phyloP scores from a whole-genome alignment of 805 yeast species.

The Candida methanosorbosa region DNA sequence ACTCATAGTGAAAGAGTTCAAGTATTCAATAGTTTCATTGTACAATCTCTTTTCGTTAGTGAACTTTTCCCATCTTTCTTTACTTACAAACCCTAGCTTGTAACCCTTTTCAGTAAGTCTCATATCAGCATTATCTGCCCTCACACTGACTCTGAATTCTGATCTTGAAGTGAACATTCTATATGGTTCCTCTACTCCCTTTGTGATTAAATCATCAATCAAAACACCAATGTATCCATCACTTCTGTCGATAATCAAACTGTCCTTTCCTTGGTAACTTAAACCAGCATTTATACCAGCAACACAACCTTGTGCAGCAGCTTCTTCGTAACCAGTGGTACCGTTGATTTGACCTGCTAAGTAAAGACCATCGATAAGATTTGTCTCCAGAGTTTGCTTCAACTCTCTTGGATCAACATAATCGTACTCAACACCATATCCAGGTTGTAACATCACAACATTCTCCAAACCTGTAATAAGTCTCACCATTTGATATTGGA shows the following conservation, averaged over 20 bases:
- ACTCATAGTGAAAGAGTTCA: conserved; percentile 38
- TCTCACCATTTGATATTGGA: conserved; percentile 65
- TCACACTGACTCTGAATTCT: conserved; percentile 81
- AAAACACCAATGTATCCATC: conserved; percentile 91
- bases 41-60: conserved; percentile 34
- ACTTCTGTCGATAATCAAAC: conserved; percentile 55
- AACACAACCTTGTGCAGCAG: conserved; percentile 91
- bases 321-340: conserved; percentile 98
- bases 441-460: conserved; percentile 87
- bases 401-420: conserved; percentile 91
- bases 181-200: conserved; percentile 95
- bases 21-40: conserved; percentile 32
- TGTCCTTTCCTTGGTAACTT: conserved; percentile 27
- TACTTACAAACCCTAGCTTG: conserved; percentile 55
- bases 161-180: conserved; percentile 97
- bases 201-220: conserved; percentile 88
- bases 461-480: conserved; percentile 85
- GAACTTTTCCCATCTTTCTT: conserved; percentile 45
- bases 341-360: conserved; percentile 98
- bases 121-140: conserved; percentile 91
- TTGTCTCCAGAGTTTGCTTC: conserved; percentile 70
- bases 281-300: conserved; percentile 96
- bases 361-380: conserved; percentile 64
- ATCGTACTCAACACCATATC: conserved; percentile 98
- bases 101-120: conserved; percentile 69